phyloP scores from a whole-genome alignment of 1,139 yeast genomes.

The Kodamaea plutei region DNA sequence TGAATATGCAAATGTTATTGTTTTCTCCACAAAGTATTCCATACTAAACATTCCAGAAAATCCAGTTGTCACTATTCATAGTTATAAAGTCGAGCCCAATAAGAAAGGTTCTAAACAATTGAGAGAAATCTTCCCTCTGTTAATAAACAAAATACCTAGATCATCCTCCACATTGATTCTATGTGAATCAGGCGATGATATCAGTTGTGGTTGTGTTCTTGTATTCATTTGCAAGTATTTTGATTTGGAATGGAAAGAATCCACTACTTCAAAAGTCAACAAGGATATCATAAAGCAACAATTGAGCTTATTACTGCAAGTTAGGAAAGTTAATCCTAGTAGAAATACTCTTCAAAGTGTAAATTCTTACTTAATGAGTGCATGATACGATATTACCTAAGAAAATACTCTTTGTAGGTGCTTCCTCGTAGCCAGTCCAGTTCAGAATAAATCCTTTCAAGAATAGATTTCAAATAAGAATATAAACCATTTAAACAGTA shows the following conservation, averaged over 20 bases:
- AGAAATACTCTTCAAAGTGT: constrained; percentile 71
- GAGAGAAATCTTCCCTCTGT: constrained; percentile 37
- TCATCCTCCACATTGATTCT: constrained; percentile 31
- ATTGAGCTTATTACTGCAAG: constrained; percentile 44
- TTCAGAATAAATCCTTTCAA: too few relatives aligned
- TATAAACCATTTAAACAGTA: too few relatives aligned
- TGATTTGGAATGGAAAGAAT: constrained; percentile 37
- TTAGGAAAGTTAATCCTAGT: constrained; percentile 62
- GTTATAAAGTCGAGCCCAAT: constrained; percentile 36
- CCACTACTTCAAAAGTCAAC: constrained; percentile 21
- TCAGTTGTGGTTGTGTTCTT: constrained; percentile 59
- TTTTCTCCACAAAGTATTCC: constrained; percentile 21
- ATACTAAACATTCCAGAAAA: constrained; percentile 20
- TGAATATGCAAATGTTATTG: constrained; percentile 17
- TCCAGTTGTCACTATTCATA: constrained; percentile 10
- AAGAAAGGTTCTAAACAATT: constrained; percentile 64
- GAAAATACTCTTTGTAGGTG: too few relatives aligned
- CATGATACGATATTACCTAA: too few relatives aligned
- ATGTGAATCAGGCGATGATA: constrained; percentile 65
- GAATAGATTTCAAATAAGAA: too few relatives aligned
- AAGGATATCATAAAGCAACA: constrained; percentile 58
- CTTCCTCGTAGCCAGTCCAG: too few relatives aligned
- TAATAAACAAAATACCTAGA: constrained; percentile 19
- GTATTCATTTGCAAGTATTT: constrained; percentile 47
- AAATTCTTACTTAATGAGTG: constrained; percentile 38